phyloP scores from a whole-genome alignment of 768 basidiomycete species.

The Tylopilus balloui region DNA sequence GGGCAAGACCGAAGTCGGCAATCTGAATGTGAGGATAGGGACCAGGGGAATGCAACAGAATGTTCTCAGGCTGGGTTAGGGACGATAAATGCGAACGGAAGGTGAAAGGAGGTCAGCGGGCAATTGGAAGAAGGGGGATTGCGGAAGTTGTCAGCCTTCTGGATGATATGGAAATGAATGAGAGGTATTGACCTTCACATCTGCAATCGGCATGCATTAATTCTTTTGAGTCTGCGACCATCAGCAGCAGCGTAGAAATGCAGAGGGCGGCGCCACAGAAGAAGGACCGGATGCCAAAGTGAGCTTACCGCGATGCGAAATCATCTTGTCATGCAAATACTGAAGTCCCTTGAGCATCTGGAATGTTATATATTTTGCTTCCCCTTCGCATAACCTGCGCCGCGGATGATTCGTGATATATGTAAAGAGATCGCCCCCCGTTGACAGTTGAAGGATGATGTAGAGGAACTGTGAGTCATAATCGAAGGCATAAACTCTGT shows the following conservation, averaged over 20 bases:
- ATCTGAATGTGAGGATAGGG: conserved; percentile 81
- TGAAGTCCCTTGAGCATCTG: conserved; percentile 68
- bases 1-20: conserved; percentile 84
- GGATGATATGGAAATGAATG: background rate
- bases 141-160: background rate
- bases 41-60: conserved; percentile 72
- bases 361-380: conserved; percentile 80
- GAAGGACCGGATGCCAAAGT: background rate
- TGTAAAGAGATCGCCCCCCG: conserved; percentile 84
- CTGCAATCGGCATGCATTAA: conserved; percentile 31
- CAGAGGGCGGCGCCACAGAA: background rate
- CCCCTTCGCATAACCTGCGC: conserved; percentile 64
- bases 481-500: conserved; percentile 68
- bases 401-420: conserved; percentile 65
- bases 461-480: conserved; percentile 63
- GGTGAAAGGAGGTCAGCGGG: background rate
- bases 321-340: conserved; percentile 66
- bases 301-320: conserved; percentile 72
- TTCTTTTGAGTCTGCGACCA: background rate
- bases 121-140: background rate
- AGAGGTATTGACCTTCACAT: conserved; percentile 51
- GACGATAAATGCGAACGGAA: background rate
- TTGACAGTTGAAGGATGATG: conserved; percentile 82
- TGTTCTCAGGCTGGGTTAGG: conserved; percentile 68
- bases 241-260: background rate